Evolutionary conservation across 2,329 filamentous ascomycete genomes (phyloP), one percentile per base, ranked within the genome.

Genomic region (Xylariaceae sp.): DNA sequence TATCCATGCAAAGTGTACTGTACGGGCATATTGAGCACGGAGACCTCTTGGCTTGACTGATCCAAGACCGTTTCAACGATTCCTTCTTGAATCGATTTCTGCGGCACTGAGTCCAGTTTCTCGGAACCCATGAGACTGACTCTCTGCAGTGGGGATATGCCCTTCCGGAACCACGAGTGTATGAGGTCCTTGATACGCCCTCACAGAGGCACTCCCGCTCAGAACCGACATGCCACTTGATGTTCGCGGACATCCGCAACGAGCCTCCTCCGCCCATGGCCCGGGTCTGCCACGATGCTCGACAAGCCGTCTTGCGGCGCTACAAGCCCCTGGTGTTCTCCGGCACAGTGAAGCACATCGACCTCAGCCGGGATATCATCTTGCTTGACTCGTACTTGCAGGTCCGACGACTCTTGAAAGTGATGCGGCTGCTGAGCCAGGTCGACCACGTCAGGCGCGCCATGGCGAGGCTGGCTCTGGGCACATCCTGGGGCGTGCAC

Each of bases 371-470:
- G 21, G 65, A 69, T 39, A 59, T 68, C 23, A 49, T 69, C 21
- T 51, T 69, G 16, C 58, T 69, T 21, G 65, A 69, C 42, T 65
- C 64, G 2, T 68, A 67, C 43, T 52, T 69, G 7, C 61, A 67
- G 31, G 61, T 67, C 43, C 64, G 66, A 49, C 55, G 63, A 31
- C 53, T 69, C 14, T 55, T 67, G 39, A 64, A 65, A 26, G 61
- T 65, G 12, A 50, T 68, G 28, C 59, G 63, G 19, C 61, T 68
- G 31, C 59, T 69, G 47, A 60, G 60, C 45, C 63, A 66, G 47
- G 60, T 68, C 29, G 58, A 65, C 13, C 53, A 63, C 5, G 50
- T 68, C 19, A 57, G 61, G 18, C 60, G 65, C 33, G 56, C 53
- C 37, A 54, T 60, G 27, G 60, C 53, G 19, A 54, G 54, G 8